These are phyloP conservation scores for Trypethelium eluteriae DNA, from an alignment of 495 filamentous ascomycete genomes.

Conservation along the genomic window DNA sequence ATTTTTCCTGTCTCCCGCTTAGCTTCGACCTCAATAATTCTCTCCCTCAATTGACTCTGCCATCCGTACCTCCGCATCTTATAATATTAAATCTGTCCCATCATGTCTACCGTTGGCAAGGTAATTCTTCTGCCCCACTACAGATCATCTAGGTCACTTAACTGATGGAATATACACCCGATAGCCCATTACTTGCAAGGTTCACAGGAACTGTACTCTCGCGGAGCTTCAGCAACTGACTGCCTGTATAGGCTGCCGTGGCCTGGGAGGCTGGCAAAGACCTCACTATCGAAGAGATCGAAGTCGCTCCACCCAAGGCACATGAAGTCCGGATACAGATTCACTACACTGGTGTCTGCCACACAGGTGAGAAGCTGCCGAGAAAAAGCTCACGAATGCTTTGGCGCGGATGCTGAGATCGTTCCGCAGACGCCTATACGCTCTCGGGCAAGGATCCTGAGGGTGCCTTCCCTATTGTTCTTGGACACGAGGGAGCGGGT, in stretches of 20 bases:
- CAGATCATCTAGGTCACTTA: neutral
- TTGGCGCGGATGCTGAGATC: conserved; percentile 15
- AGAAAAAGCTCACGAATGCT: neutral
- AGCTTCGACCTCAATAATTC: neutral
- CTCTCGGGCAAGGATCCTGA: conserved; percentile 97
- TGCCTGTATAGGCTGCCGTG: conserved; percentile 65
- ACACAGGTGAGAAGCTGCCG: conserved; percentile 61
- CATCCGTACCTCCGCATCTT: neutral
- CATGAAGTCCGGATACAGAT: conserved; percentile 96
- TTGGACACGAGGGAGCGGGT: conserved; percentile 95
- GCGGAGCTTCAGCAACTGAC: neutral
- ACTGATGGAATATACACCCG: neutral
- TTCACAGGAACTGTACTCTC: neutral
- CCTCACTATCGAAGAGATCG: conserved; percentile 80
- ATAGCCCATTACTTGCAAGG: conserved; percentile 11
- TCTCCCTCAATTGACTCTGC: too few species aligned
- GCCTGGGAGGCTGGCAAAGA: conserved; percentile 93
- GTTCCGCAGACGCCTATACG: conserved; percentile 79
- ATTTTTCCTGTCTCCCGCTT: neutral
- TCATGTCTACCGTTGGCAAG: conserved; percentile 5
- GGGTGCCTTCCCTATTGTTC: conserved; percentile 92
- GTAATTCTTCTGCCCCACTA: conserved; percentile 5
- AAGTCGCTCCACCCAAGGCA: conserved; percentile 84
- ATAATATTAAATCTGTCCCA: neutral
- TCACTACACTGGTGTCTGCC: conserved; percentile 94